Evolutionary conservation across 2,329 filamentous ascomycete genomes (phyloP), one percentile per base, ranked within the genome.

Genomic region (Huntiella abstrusa): DNA sequence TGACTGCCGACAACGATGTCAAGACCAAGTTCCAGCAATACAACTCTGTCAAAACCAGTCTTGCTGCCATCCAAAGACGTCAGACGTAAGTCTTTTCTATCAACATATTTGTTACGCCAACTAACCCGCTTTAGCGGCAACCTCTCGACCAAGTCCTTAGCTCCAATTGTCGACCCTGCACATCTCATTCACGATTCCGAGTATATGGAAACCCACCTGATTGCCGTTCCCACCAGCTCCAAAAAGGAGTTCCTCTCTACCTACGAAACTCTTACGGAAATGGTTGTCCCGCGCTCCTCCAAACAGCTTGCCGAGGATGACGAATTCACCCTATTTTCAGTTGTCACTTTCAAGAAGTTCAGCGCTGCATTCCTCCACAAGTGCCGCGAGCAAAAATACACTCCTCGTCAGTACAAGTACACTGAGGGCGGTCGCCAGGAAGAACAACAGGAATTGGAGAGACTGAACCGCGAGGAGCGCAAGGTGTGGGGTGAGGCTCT

Each of bases 1-100:
- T 78, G 51, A 91, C 83, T 47, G 85, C 93, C 58, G 91, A 98
- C 67, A 94, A 86, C 61, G 91, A 96, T 60, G 83, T 96, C 63
- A 93, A 93, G 62, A 72, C 75, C 57, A 96, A 96, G 63, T 87
- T 88, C 66, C 83, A 75, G 61, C 87, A 95, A 64, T 95, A 96
- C 69, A 95, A 88, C 65, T 72, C 80, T 51, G 77, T 88, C 58
- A 94, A 93, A 67, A 81, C 83, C 46, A 88, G 79, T 53, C 74
- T 95, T 39, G 77, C 82, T 32, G 68, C 80, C 16, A 68, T 94
- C 44, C 80, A 94, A 62, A 77, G 88, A 54, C 87, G 81, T 62
- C 86, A 94, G 64, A 92, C 83, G 82, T 86, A 64, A 56, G 75
- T 22, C 10, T 7, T 5, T n/a, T 13, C 33, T 10, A 11, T 5